Evolutionary conservation across 208 protist genomes (phyloP), one percentile per base, ranked within the genome.

Genomic region (Wallacemonas sp.): DNA sequence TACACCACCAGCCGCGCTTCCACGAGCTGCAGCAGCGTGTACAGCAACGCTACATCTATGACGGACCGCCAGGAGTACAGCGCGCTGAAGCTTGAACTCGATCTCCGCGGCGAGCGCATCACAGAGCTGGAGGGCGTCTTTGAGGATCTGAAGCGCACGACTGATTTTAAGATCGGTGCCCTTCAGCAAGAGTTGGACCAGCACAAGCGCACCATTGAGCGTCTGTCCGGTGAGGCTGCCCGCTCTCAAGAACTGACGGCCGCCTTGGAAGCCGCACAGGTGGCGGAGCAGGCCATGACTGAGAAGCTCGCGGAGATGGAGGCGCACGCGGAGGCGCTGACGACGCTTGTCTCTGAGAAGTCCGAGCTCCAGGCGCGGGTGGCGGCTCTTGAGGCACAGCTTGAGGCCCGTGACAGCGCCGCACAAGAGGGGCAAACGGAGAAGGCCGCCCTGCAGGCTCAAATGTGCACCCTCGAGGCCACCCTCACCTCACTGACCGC

Each of bases 51-150:
- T 33, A 61, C 68, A 26, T 47, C 63, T 11, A 67, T 51, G 27
- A 74, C 70, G 0, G 79, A 78, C 33, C 67, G 72, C 39, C 78
- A 73, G 54, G 65, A 34, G 6, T 75, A 74, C 33, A 56, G 56
- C 36, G 61, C 26, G 12, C 60, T 82, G 17, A 21, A 47, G 15
- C 34, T 86, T 14, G 80, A 86, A 49, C n/a, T 86, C 11, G 72
- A 82, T 0, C 15, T 86, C 4, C 70, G 68, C 24, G 59, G 71
- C 4, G 75, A 86, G 51, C 80, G 80, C 38, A 82, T 86, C n/a
- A 76, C 70, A 24, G 80, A 86, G 54, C 75, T 86, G 21, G 75
- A 82, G 38, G 28, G 26, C 3, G 58, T 41, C 14, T 82, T 72
- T 53, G 62, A 77, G 27, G 47, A 82, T 19, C 54, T 81, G 26